Conservation (phyloP, 345 rosid species). For the Kandelia obovata region DNA sequence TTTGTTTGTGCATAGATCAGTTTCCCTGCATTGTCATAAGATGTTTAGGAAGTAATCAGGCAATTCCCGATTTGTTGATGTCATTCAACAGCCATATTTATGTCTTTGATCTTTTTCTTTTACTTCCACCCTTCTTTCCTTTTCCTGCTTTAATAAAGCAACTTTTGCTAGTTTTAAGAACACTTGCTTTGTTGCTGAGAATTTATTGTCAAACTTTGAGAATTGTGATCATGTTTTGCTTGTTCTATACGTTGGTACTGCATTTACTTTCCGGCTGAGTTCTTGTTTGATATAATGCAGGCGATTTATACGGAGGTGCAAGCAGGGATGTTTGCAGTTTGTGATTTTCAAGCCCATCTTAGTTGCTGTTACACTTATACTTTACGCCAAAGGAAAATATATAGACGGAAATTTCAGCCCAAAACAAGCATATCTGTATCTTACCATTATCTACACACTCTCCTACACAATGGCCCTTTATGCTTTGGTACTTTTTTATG, state of each 20-base stretch:
- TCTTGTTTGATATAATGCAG: constrained; percentile 30
- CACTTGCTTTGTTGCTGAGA: background rate
- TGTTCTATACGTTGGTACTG: background rate
- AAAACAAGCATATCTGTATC: constrained; percentile 76
- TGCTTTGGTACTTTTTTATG: constrained; percentile 77
- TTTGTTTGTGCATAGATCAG: background rate
- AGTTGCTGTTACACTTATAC: constrained; percentile 80
- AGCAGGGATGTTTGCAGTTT: constrained; percentile 98
- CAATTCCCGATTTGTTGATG: background rate
- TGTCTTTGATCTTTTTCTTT: background rate
- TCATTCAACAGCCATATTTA: background rate
- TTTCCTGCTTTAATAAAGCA: background rate
- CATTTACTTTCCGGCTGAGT: background rate
- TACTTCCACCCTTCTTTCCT: background rate
- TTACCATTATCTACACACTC: constrained; percentile 83
- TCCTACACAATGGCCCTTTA: constrained; percentile 91
- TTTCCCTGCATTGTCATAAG: background rate
- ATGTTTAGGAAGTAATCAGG: background rate
- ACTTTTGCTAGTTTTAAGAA: background rate
- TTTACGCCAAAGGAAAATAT: constrained; percentile 89
- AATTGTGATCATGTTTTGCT: background rate
- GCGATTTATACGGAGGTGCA: constrained; percentile 94
- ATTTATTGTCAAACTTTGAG: background rate
- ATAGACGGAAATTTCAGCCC: constrained; percentile 95
- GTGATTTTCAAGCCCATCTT: constrained; percentile 92